Evolutionary conservation across 208 protist species (phyloP).

Genomic region (Trypanosoma vivax): DNA sequence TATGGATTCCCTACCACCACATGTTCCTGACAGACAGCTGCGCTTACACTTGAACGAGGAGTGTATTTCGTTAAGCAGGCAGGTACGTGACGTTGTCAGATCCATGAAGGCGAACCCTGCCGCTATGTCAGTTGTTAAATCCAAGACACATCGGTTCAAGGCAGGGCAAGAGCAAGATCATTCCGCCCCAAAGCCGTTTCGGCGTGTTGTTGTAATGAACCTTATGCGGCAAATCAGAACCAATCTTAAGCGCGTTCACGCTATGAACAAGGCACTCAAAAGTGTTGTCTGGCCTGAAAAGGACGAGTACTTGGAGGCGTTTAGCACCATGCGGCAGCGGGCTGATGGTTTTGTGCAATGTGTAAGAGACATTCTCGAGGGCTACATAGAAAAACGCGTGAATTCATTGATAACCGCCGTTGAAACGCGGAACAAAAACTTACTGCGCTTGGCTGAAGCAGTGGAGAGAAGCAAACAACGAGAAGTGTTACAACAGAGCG

Average conservation of each 20-base stretch:
- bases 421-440: slow-evolving; percentile 66
- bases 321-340: slow-evolving; percentile 45
- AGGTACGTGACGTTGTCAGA: slow-evolving; percentile 71
- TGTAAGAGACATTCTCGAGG: slow-evolving; percentile 49
- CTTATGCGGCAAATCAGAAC: slow-evolving; percentile 45
- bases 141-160: slow-evolving; percentile 62
- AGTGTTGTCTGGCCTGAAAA: slow-evolving; percentile 81
- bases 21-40: slow-evolving; percentile 67
- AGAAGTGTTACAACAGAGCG: slow-evolving; percentile 55
- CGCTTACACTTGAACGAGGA: slow-evolving; percentile 66
- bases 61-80: slow-evolving; percentile 71
- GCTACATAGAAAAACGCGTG: slow-evolving; percentile 69
- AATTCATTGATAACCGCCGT: slow-evolving; percentile 62
- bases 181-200: slow-evolving; percentile 81
- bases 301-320: slow-evolving; percentile 42
- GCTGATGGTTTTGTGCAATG: slow-evolving; percentile 33
- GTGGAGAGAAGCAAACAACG: slow-evolving; percentile 62
- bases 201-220: slow-evolving; percentile 60
- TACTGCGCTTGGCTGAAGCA: slow-evolving; percentile 59
- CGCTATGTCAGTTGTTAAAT: slow-evolving; percentile 69
- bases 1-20: slow-evolving; percentile 52
- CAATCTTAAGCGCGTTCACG: slow-evolving; percentile 49
- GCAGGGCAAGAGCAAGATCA: slow-evolving; percentile 83
- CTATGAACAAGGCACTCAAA: slow-evolving; percentile 60
- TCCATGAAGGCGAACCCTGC: slow-evolving; percentile 74